Evolutionary conservation across 495 filamentous ascomycete genomes (phyloP).

Genomic region (Corynascus novoguineensis): DNA sequence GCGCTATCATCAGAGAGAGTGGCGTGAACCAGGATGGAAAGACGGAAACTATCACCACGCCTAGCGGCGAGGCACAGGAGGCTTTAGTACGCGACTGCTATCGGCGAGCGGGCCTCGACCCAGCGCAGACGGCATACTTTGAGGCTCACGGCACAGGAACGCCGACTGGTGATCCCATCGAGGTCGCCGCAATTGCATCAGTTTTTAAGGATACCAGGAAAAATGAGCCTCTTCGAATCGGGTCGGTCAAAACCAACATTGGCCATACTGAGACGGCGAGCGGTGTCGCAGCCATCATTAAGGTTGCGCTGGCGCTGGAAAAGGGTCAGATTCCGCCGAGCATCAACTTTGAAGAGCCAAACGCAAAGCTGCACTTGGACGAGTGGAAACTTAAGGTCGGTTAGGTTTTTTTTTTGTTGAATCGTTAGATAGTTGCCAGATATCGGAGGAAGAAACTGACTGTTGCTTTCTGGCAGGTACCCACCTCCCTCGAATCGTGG

Average conservation of each 20-base stretch:
- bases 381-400: constrained; percentile 35
- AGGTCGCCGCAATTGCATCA: constrained; percentile 42
- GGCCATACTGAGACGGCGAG: constrained; percentile 41
- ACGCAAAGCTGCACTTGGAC: constrained; percentile 35
- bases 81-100: constrained; percentile 48
- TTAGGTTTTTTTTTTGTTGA: not conserved
- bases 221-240: constrained; percentile 35
- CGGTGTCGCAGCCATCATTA: constrained; percentile 45
- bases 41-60: constrained; percentile 40
- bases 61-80: constrained; percentile 48
- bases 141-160: constrained; percentile 56
- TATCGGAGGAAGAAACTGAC: not conserved
- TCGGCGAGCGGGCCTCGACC: constrained; percentile 39
- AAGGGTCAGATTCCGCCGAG: constrained; percentile 41
- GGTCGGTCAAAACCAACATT: constrained; percentile 40
- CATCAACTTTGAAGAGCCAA: constrained; percentile 39
- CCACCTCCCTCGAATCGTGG: constrained; percentile 22
- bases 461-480: constrained; percentile 7
- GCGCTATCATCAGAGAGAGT: constrained; percentile 54
- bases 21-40: constrained; percentile 55
- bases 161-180: constrained; percentile 52
- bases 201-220: constrained; percentile 34
- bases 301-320: constrained; percentile 37
- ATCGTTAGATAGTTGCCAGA: not conserved
- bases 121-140: constrained; percentile 39